Base-by-base conservation (phyloP, 2,329 filamentous ascomycete species). In the Beauveria asiatica region DNA sequence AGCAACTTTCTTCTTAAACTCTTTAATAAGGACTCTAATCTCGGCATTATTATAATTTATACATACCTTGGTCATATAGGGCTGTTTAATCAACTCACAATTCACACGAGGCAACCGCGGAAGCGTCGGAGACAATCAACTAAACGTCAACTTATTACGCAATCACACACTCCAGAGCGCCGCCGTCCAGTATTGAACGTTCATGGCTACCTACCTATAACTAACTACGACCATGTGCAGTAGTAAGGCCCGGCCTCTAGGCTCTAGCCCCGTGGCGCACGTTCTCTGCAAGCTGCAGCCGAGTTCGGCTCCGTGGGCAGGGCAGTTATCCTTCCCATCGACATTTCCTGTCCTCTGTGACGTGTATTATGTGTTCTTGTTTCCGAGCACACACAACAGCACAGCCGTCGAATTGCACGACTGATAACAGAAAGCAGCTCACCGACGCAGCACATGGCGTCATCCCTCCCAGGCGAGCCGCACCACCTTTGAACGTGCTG, bases 391-490 rank as follows among this genome's bases (percentile, higher is more conserved):
- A 27, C 23, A 39, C 33, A 19, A 25, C n/a, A 39, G 11, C n/a
- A 37, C 33, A 37, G 11, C 6, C 11, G 30, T 21, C 30, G n/a
- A 4, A 19, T 57, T 19, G 16, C 55, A 51, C 25, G 8, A 23
- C 23, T 44, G 11, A 30, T 37, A 23, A 33, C 48, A 37, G n/a
- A 52, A 37, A 59, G 56, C 56, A 59, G 37, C 56, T 51, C 56
- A 51, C 5, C 39, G 41, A 45, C 23, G 33, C n/a, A 27, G 45
- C 45, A 27, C 56, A 52, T 45, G 37, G 56, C 56, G 46, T 51
- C 56, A 58, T 42, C 45, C 11, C 25, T 9, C 37, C 5, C 11
- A 37, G 11, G 5, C 33, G n/a, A 50, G 48, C 37, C 23, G 39
- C 21, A 39, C 39, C 39, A 21, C 21, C 21, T 11, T 13, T 30